Conservation (phyloP, 2,329 filamentous ascomycete species). For the Phyllosticta citriasiana region DNA sequence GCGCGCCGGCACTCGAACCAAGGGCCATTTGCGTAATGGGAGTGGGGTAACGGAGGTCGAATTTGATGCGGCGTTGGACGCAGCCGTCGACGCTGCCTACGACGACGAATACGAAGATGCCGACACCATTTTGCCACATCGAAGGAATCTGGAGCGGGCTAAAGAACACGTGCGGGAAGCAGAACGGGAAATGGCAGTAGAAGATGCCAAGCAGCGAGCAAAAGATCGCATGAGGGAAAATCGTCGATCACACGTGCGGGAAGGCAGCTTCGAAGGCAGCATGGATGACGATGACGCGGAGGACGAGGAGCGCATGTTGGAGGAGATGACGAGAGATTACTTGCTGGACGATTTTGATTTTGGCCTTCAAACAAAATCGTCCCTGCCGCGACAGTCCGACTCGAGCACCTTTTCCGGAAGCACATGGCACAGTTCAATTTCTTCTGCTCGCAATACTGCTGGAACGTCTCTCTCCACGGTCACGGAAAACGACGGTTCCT, state of each 20-base stretch:
- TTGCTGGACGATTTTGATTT: conserved; percentile 76
- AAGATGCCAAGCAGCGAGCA: conserved; percentile 51
- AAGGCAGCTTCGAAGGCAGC: conserved; percentile 17
- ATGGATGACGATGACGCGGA: conserved; percentile 30
- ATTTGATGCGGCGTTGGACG: conserved; percentile 88
- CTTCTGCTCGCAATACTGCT: conserved; percentile 60
- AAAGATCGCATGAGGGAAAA: conserved; percentile 38
- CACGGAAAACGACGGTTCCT: conserved; percentile 40
- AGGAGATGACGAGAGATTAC: conserved; percentile 80
- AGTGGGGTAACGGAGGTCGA: conserved; percentile 76
- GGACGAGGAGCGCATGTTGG: conserved; percentile 49
- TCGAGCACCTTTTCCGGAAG: conserved; percentile 65
- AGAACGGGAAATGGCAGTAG: conserved; percentile 57
- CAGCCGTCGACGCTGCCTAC: conserved; percentile 92
- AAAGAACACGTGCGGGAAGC: conserved; percentile 66
- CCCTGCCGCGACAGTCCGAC: conserved; percentile 67
- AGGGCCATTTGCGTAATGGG: conserved; percentile 57
- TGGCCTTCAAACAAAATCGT: conserved; percentile 55
- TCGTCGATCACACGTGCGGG: conserved; percentile 29
- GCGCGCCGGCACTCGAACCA: conserved; percentile 58
- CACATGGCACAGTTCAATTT: conserved; percentile 72
- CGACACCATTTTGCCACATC: conserved; percentile 18
- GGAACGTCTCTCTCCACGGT: conserved; percentile 63
- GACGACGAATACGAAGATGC: conserved; percentile 62
- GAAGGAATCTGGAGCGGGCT: conserved; percentile 59